These are phyloP conservation scores for Graphiopsis chlorocephala DNA, from an alignment of 2,329 filamentous ascomycete species.

Conservation along the genomic window DNA sequence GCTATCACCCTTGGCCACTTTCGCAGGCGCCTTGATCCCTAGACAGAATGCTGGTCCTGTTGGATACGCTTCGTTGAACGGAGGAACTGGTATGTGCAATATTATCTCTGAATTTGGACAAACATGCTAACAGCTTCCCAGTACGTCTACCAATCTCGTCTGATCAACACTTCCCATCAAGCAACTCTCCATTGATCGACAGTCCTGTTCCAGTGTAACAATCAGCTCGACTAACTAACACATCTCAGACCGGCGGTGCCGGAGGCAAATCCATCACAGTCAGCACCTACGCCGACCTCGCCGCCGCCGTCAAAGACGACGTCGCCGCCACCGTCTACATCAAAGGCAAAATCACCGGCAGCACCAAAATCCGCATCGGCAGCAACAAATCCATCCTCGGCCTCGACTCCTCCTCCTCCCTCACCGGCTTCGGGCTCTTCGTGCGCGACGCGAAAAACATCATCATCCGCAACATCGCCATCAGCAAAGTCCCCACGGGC, in stretches of 20 bases:
- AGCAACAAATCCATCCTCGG: slow-evolving; percentile 54
- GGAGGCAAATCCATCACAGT: slow-evolving; percentile 48
- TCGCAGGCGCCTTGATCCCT: slow-evolving; percentile 19
- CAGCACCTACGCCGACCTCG: slow-evolving; percentile 43
- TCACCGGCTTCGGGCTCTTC: slow-evolving; percentile 48
- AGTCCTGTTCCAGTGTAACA: neutral
- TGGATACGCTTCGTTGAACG: slow-evolving; percentile 9
- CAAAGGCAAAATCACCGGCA: slow-evolving; percentile 46
- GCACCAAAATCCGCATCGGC: slow-evolving; percentile 45
- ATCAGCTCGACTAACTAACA: neutral
- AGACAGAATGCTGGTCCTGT: slow-evolving; percentile 9
- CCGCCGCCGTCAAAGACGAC: slow-evolving; percentile 34
- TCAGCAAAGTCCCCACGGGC: slow-evolving; percentile 48
- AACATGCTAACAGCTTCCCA: neutral
- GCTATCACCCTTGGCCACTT: slow-evolving; percentile 20
- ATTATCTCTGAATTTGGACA: neutral
- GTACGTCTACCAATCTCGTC: neutral
- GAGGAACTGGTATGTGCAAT: neutral
- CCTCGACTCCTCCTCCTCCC: slow-evolving; percentile 41
- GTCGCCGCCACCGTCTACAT: slow-evolving; percentile 46
- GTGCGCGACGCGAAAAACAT: slow-evolving; percentile 53
- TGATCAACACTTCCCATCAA: neutral
- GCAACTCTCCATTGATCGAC: neutral
- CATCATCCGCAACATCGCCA: slow-evolving; percentile 57
- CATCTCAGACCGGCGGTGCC: slow-evolving; percentile 41